Percentiles rank a stretch among this genome's conserved stretches.
These are phyloP conservation scores for Malassezia slooffiae DNA, from an alignment of 1,284 basidiomycete genomes.

Conservation along the genomic window DNA sequence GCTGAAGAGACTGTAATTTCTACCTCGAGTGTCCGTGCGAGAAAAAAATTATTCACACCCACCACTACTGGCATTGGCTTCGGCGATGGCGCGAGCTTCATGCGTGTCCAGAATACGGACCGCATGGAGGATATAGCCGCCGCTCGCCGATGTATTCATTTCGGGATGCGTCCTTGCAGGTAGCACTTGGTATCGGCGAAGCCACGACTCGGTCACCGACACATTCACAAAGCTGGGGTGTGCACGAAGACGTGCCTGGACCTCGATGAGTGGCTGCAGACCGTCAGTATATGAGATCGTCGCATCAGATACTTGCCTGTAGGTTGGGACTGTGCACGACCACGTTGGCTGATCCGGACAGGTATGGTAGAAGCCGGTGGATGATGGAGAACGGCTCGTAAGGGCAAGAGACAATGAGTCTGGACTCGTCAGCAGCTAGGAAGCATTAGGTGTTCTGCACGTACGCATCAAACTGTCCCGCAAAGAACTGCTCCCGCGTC, in stretches of 20 bases:
- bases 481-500: slow-evolving; percentile 69
- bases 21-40: too few relatives aligned
- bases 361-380: slow-evolving; percentile 61
- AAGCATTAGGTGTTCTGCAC: too few relatives aligned
- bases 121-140: slow-evolving; percentile 74
- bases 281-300: too few relatives aligned
- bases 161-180: slow-evolving; percentile 90
- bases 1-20: too few relatives aligned
- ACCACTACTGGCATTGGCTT: too few relatives aligned
- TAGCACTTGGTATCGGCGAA: slow-evolving; percentile 81
- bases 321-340: slow-evolving; percentile 74
- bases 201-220: slow-evolving; percentile 74
- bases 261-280: slow-evolving; percentile 59
- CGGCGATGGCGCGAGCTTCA: too few relatives aligned
- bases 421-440: not conserved
- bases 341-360: slow-evolving; percentile 73
- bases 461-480: slow-evolving; percentile 54
- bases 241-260: slow-evolving; percentile 62
- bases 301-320: slow-evolving; percentile 36
- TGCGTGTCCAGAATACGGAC: slow-evolving; percentile 60
- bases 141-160: slow-evolving; percentile 81
- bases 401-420: slow-evolving; percentile 65
- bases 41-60: too few relatives aligned
- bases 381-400: slow-evolving; percentile 78
- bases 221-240: slow-evolving; percentile 64